Evolutionary conservation across 1,284 basidiomycete species (phyloP).

Genomic region (Testicularia cyperi): DNA sequence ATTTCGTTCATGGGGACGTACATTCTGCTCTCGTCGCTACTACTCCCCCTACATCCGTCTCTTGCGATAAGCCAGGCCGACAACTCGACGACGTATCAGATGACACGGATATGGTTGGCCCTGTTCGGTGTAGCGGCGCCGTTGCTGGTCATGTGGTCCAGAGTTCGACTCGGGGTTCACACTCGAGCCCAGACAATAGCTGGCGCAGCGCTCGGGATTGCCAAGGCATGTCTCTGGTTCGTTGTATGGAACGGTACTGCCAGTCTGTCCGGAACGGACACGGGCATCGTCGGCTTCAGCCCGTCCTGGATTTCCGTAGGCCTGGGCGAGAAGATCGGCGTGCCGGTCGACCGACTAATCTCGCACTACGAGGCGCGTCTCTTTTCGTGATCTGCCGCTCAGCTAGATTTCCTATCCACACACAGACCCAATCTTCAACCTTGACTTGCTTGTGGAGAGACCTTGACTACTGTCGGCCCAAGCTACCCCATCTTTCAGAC

Average conservation of each 20-base stretch:
- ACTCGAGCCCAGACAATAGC: constrained; percentile 28
- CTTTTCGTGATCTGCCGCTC: no score
- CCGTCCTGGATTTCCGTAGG: constrained; percentile 1
- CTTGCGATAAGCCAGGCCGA: no score
- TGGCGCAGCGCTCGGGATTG: constrained; percentile 27
- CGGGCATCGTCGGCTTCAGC: neutral
- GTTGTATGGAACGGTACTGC: constrained; percentile 28
- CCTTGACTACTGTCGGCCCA: no score
- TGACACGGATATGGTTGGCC: constrained; percentile 19
- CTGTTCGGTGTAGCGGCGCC: constrained; percentile 17
- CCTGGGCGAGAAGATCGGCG: constrained; percentile 9
- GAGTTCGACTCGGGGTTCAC: constrained; percentile 37
- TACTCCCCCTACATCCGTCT: constrained; percentile 30
- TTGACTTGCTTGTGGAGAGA: no score
- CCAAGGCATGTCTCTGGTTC: constrained; percentile 32
- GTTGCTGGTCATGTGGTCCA: constrained; percentile 40
- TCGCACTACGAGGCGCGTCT: neutral
- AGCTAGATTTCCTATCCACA: no score
- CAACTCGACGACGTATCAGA: constrained; percentile 5
- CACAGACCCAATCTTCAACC: no score
- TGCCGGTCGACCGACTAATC: neutral
- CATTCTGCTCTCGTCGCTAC: constrained; percentile 21
- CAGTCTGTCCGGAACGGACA: constrained; percentile 1
- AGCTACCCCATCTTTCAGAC: no score
- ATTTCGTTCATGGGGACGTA: constrained; percentile 45